Conservation (phyloP, 306 rosid genomes). For the Trifolium fragiferum region DNA sequence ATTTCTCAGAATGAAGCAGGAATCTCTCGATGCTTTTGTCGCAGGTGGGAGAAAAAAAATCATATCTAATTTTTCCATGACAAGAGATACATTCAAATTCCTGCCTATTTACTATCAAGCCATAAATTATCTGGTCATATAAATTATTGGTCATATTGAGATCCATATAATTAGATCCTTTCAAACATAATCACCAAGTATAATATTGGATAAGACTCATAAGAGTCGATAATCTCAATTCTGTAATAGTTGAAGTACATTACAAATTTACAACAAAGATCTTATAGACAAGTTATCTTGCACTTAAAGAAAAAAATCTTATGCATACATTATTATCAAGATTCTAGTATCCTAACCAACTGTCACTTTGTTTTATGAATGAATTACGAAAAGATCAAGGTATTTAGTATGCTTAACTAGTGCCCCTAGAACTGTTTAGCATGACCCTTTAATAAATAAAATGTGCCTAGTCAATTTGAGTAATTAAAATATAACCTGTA, state of each 20-base stretch:
- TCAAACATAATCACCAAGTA: too few species aligned
- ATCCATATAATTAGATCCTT: not conserved
- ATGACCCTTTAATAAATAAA: too few species aligned
- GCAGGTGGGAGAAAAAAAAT: not conserved
- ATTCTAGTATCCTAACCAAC: not conserved
- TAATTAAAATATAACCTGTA: constrained; percentile 64
- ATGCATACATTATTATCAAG: not conserved
- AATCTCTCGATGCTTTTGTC: not conserved
- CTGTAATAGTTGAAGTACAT: not conserved
- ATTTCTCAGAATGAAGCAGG: not conserved
- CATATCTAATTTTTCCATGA: not conserved
- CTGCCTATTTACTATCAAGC: not conserved
- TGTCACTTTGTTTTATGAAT: not conserved
- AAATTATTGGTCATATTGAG: not conserved
- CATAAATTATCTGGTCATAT: not conserved
- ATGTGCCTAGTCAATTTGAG: constrained; percentile 18
- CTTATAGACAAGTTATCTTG: not conserved
- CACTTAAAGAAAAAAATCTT: not conserved
- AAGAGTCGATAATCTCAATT: too few species aligned
- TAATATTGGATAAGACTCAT: too few species aligned
- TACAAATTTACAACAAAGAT: not conserved
- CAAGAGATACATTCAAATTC: not conserved
- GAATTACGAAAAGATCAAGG: not conserved
- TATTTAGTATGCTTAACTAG: too few species aligned
- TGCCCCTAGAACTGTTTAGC: too few species aligned